phyloP scores from a whole-genome alignment of 164 flowering plant species.

The Taxillus chinensis region DNA sequence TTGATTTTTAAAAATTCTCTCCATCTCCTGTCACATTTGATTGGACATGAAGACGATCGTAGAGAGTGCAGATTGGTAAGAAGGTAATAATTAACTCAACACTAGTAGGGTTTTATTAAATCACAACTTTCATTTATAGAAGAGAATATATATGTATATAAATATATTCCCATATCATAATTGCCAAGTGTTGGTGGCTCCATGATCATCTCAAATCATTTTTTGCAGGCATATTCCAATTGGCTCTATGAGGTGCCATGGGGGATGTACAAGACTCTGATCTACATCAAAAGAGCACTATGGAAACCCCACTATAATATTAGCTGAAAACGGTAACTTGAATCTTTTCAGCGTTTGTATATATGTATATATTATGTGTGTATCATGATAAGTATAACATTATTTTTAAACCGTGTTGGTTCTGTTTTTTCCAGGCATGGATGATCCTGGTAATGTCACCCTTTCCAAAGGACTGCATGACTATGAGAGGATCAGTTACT shows the following conservation, averaged over 20 bases:
- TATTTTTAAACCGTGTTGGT: background rate
- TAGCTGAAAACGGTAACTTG: constrained; percentile 53
- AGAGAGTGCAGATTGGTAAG: constrained; percentile 41
- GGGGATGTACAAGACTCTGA: constrained; percentile 60
- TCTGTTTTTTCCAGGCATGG: constrained; percentile 50
- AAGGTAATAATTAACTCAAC: constrained; percentile 12
- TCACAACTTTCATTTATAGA: no score
- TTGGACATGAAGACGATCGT: constrained; percentile 24
- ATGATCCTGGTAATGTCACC: constrained; percentile 74
- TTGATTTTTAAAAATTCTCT: background rate
- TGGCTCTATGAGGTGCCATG: constrained; percentile 73
- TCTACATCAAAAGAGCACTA: constrained; percentile 50
- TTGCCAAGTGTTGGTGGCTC: no score
- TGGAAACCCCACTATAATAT: constrained; percentile 44
- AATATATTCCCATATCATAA: background rate
- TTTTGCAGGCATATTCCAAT: constrained; percentile 46
- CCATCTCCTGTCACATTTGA: background rate
- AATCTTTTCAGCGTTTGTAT: no score
- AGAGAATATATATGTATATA: background rate
- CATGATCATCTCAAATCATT: no score
- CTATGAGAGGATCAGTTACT: constrained; percentile 50
- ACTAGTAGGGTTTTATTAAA: no score
- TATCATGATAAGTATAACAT: no score
- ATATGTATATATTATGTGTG: background rate
- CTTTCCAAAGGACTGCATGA: constrained; percentile 55